These are phyloP conservation scores for Flaveria sonorensis DNA, from an alignment of 129 eudicot genomes.

Conservation along the genomic window DNA sequence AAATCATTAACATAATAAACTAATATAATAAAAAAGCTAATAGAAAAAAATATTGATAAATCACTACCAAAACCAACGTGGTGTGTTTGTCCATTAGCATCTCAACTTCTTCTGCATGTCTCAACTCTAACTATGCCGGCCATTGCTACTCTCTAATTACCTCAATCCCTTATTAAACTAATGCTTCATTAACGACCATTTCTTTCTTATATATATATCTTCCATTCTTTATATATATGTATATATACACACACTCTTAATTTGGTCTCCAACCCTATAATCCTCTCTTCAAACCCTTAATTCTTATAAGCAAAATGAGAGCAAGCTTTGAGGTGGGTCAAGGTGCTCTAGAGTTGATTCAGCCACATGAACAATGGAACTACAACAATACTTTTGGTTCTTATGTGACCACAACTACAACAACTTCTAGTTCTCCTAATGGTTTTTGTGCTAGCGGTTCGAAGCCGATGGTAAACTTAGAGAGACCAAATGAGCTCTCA, in stretches of 20 bases:
- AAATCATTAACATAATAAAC: conserved; percentile 16
- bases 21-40: background rate
- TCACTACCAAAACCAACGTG: conserved; percentile 60
- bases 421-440: conserved; percentile 22
- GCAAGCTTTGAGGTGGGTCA: conserved; percentile 48
- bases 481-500: conserved; percentile 60
- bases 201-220: conserved; percentile 20
- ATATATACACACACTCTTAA: conserved; percentile 28
- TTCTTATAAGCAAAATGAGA: conserved; percentile 39
- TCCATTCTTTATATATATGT: conserved; percentile 7
- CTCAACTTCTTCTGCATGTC: conserved; percentile 50
- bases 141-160: conserved; percentile 35
- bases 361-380: conserved; percentile 69
- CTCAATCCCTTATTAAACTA: conserved; percentile 20
- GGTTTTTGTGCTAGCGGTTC: conserved; percentile 33
- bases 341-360: conserved; percentile 50
- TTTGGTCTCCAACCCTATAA: conserved; percentile 53
- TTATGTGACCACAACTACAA: conserved; percentile 15
- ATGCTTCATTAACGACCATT: conserved; percentile 33
- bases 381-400: conserved; percentile 35
- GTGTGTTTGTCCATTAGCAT: conserved; percentile 49
- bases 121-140: conserved; percentile 79
- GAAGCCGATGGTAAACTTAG: conserved; percentile 27
- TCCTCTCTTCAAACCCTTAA: conserved; percentile 26
- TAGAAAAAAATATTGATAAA: conserved; percentile 17